Evolutionary conservation across 2,329 filamentous ascomycete species (phyloP).

Genomic region (Macrophomina phaseolina): DNA sequence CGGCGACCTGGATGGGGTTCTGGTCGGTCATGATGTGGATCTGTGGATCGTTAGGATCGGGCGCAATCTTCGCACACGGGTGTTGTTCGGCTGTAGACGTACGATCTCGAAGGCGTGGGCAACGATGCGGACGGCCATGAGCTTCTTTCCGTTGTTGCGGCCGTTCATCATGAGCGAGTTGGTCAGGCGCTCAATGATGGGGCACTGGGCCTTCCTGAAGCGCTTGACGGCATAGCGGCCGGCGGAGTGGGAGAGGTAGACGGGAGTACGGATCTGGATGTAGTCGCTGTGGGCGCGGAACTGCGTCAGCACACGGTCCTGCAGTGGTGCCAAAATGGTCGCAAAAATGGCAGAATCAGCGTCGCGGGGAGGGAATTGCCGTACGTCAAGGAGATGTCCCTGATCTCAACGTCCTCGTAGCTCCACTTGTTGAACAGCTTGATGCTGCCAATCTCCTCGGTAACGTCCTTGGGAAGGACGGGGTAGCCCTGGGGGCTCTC

Average conservation of each 20-base stretch:
- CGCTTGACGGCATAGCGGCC: conserved; percentile 99
- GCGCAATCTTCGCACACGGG: not conserved
- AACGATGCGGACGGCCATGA: conserved; percentile 99
- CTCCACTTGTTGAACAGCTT: conserved; percentile 99
- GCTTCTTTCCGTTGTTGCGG: conserved; percentile 99
- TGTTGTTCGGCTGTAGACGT: conserved; percentile 54
- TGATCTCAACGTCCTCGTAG: conserved; percentile 99
- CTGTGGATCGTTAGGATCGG: conserved; percentile 54
- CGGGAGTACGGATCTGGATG: conserved; percentile 98
- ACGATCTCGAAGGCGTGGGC: conserved; percentile 99
- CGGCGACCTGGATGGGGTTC: conserved; percentile 99
- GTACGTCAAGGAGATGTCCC: conserved; percentile 99
- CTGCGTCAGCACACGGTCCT: conserved; percentile 38
- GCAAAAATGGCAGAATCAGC: not conserved
- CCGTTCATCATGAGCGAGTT: conserved; percentile 99
- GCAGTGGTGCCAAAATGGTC: not conserved
- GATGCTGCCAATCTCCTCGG: conserved; percentile 85
- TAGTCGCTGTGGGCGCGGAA: conserved; percentile 76
- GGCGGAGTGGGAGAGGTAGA: conserved; percentile 99
- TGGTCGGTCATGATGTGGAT: conserved; percentile 99
- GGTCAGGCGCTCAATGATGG: conserved; percentile 99
- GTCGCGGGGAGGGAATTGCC: conserved; percentile 41
- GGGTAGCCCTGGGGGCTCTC: conserved; percentile 75
- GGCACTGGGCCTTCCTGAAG: conserved; percentile 99
- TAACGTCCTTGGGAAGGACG: conserved; percentile 92